Evolutionary conservation across 345 rosid species (phyloP).

Genomic region (Punica granatum): DNA sequence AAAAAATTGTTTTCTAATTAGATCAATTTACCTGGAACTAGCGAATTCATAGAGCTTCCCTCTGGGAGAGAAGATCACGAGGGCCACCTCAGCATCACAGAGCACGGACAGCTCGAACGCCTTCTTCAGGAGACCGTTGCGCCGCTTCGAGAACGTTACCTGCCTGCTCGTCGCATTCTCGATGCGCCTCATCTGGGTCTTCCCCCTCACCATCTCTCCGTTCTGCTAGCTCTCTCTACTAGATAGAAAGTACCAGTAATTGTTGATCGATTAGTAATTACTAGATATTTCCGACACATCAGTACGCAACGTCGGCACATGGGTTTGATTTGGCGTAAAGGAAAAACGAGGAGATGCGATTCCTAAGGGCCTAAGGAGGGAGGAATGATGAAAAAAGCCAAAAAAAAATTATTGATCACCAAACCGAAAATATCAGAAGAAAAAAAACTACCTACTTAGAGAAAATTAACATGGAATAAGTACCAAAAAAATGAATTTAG

Average conservation of each 20-base stretch:
- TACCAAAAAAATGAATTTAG: neutral
- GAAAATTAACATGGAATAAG: too few relatives aligned
- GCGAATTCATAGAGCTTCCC: constrained; percentile 68
- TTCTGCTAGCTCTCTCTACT: neutral
- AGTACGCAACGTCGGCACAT: too few relatives aligned
- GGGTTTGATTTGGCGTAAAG: too few relatives aligned
- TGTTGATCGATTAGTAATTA: too few relatives aligned
- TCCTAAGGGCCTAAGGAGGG: too few relatives aligned
- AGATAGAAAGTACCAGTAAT: neutral
- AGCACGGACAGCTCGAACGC: constrained; percentile 77
- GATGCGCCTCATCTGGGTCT: constrained; percentile 69
- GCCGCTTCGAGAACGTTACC: constrained; percentile 72
- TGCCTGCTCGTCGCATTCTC: constrained; percentile 78
- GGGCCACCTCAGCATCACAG: constrained; percentile 74
- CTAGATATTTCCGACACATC: too few relatives aligned
- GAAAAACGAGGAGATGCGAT: too few relatives aligned
- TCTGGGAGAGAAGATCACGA: constrained; percentile 63
- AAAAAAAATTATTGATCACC: too few relatives aligned
- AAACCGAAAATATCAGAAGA: neutral
- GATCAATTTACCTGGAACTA: constrained; percentile 52
- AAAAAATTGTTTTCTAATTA: too few relatives aligned
- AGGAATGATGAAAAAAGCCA: too few relatives aligned
- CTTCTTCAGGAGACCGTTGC: constrained; percentile 68
- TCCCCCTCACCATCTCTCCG: constrained; percentile 58
- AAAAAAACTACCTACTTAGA: too few relatives aligned